Evolutionary conservation across 2,329 filamentous ascomycete genomes (phyloP).

Genomic region (Alternaria brassicicola): DNA sequence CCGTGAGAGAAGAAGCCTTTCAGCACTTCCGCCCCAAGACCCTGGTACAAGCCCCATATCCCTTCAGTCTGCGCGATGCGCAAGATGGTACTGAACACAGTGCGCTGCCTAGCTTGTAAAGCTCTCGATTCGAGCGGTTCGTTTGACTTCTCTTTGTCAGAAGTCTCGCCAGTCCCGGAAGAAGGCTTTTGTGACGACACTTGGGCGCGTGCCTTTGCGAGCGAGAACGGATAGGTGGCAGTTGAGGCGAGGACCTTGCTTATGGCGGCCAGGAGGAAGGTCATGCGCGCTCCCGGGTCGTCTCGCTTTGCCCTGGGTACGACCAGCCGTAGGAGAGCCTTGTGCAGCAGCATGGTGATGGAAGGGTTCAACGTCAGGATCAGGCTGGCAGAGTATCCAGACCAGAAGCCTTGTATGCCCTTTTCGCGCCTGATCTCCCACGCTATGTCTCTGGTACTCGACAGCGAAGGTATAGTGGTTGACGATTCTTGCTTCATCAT

Average conservation of each 20-base stretch:
- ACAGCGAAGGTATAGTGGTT: constrained; percentile 36
- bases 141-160: constrained; percentile 37
- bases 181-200: constrained; percentile 56
- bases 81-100: constrained; percentile 68
- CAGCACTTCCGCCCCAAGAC: constrained; percentile 75
- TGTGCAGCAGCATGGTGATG: constrained; percentile 83
- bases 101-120: constrained; percentile 48
- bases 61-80: constrained; percentile 69
- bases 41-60: constrained; percentile 72
- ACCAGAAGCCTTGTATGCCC: constrained; percentile 80
- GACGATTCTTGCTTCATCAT: constrained; percentile 52
- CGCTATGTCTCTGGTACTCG: constrained; percentile 62
- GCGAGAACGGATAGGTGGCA: constrained; percentile 83
- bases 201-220: constrained; percentile 82
- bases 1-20: constrained; percentile 88
- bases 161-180: constrained; percentile 32
- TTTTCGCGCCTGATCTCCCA: constrained; percentile 69
- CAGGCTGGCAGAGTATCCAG: constrained; percentile 81
- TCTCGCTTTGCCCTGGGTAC: constrained; percentile 61
- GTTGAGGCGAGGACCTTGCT: constrained; percentile 79
- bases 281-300: constrained; percentile 60
- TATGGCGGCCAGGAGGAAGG: constrained; percentile 72
- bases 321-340: constrained; percentile 67
- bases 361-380: constrained; percentile 84
- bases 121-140: constrained; percentile 24